phyloP scores from a whole-genome alignment of 306 rosid genomes.

The Vicia faba region DNA sequence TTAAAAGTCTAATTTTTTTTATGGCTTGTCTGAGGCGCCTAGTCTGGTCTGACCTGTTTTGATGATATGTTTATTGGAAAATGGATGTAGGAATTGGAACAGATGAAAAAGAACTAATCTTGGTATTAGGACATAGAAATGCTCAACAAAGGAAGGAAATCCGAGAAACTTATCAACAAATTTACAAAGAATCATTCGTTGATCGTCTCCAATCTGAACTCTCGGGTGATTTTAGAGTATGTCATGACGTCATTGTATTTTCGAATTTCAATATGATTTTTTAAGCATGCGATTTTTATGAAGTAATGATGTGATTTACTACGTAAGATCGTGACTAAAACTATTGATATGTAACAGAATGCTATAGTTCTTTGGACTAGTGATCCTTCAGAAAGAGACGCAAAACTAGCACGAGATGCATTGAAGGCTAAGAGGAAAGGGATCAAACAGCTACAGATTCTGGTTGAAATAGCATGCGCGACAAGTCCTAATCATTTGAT shows the following conservation, averaged over 20 bases:
- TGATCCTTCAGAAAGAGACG: constrained; percentile 88
- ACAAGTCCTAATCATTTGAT: constrained; percentile 84
- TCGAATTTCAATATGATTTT: constrained; percentile 8
- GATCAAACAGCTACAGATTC: constrained; percentile 53
- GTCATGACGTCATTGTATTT: constrained; percentile 23
- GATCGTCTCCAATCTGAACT: constrained; percentile 67
- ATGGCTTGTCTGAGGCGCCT: too few relatives aligned
- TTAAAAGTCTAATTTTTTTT: too few relatives aligned
- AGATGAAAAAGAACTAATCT: constrained; percentile 59
- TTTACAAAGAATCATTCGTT: constrained; percentile 73
- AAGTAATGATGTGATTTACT: constrained; percentile 6
- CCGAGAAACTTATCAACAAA: constrained; percentile 71
- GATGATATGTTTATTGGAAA: constrained; percentile 15
- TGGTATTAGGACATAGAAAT: constrained; percentile 80
- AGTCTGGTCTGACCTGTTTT: too few relatives aligned
- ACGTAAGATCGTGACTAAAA: constrained; percentile 7
- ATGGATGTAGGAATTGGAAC: constrained; percentile 66
- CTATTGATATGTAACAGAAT: constrained; percentile 51
- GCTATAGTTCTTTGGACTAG: constrained; percentile 73
- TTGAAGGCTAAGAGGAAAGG: constrained; percentile 53
- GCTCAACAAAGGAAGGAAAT: constrained; percentile 71
- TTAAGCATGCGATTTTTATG: neutral
- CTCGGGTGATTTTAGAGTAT: constrained; percentile 87
- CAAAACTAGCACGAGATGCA: constrained; percentile 62
- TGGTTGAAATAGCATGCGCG: constrained; percentile 86